Base-by-base conservation (phyloP, 371 early-diverging fungal species). In the Synchytrium microbalum region DNA sequence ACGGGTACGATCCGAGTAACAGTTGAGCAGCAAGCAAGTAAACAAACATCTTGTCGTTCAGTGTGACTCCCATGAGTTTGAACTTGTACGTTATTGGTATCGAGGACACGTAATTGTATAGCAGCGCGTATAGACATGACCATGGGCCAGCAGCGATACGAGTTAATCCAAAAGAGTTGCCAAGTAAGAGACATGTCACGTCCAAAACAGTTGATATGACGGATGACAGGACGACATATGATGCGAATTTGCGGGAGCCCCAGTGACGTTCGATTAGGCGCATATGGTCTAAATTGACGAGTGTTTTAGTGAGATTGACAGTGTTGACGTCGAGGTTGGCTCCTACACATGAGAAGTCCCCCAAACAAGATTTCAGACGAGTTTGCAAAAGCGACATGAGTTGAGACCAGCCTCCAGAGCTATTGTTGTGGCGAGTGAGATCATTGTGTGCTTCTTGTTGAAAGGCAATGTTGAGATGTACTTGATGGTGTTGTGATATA, bases 191-290 rank as follows among this genome's bases (percentile, higher is more conserved):
- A 2, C 84, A 67, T 3, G 73, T 76, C 19, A 85, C 58, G 33
- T 84, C 79, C 8, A 86, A 60, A 57, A 83, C 62, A 0, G 84
- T 87, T 3, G 86, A 78, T 0, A 82, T 54, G 19, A 79, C 46
- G 1, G 78, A 61, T 0, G 85, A 69, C n/a, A 87, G 68, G 61
- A 81, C 71, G 3, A 84, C 61, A 64, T 88, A 86, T 0, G 88
- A 86, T 32, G 76, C 79, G 68, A 84, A 90, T 73, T 88, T 88
- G 19, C 77, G 67, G 27, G 84, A 79, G 19, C 88, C 87, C 75
- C 81, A 88, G 26, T 82, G 86, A 51, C 89, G 86, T 68, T 90
- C 90, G 32, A 88, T 77, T 24, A 84, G 73, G 27, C 89, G 82
- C 67, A 87, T 76, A 23, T 85, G 78, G 68, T 88, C 46, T 38